These are phyloP conservation scores for Dictyostelium firmibasis DNA, from an alignment of 78 protist genomes.

Conservation along the genomic window DNA sequence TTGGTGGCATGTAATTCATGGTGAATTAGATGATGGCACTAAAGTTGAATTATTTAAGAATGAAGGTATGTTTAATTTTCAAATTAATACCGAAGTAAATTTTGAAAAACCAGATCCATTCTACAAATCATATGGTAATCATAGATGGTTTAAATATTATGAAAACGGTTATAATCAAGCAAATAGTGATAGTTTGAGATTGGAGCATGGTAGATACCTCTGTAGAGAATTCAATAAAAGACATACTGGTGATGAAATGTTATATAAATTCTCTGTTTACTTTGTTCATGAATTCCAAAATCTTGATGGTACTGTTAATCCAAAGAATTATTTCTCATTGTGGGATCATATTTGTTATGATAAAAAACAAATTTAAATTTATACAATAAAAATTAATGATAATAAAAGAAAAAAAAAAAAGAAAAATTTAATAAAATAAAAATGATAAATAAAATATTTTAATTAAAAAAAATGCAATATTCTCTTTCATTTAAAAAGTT, in stretches of 20 bases:
- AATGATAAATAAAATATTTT: too few relatives aligned
- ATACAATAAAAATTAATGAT: background rate
- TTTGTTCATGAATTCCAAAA: conserved; percentile 45
- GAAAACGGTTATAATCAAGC: conserved; percentile 67
- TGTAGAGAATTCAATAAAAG: conserved; percentile 62
- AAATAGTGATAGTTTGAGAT: conserved; percentile 19
- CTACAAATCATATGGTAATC: conserved; percentile 59
- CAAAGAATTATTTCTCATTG: conserved; percentile 11
- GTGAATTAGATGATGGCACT: conserved; percentile 63
- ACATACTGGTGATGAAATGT: conserved; percentile 2
- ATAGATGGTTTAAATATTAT: conserved; percentile 81
- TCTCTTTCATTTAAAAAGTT: too few relatives aligned
- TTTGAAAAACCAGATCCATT: conserved; percentile 77
- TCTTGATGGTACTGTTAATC: conserved; percentile 39
- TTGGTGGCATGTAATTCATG: conserved; percentile 79
- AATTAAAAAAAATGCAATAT: too few relatives aligned
- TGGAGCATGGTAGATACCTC: conserved; percentile 57
- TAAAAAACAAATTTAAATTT: background rate
- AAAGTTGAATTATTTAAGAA: conserved; percentile 56
- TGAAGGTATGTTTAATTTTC: conserved; percentile 40
- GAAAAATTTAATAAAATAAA: background rate
- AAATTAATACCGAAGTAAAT: conserved; percentile 9
- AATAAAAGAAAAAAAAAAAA: background rate
- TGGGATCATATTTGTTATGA: conserved; percentile 64
- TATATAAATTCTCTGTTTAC: conserved; percentile 37